phyloP scores from a whole-genome alignment of 1,284 basidiomycete genomes.

The Mycocalia duriaeana region DNA sequence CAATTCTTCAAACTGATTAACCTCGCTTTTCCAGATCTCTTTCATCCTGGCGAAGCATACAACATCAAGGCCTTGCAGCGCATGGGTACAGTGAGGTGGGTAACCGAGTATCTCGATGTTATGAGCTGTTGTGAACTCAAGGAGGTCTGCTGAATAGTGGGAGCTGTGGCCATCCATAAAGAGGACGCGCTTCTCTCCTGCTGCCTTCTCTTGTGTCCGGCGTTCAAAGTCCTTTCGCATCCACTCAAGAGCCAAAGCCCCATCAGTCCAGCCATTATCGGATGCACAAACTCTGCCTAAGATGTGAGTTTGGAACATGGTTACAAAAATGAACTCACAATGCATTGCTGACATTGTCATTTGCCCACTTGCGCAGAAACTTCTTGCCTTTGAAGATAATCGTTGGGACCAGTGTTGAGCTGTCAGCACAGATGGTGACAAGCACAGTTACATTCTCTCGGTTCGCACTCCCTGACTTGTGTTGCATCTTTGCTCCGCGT shows the following conservation, averaged over 20 bases:
- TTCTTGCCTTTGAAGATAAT: conserved; percentile 33
- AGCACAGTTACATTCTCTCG: conserved; percentile 22
- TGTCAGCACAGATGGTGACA: conserved; percentile 16
- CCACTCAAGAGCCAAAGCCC: conserved; percentile 24
- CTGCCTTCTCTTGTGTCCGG: conserved; percentile 28
- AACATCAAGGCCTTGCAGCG: conserved; percentile 34
- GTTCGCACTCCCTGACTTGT: conserved; percentile 20
- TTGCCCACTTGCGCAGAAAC: conserved; percentile 25
- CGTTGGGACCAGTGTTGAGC: conserved; percentile 7
- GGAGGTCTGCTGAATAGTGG: conserved; percentile 28
- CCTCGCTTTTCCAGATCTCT: conserved; percentile 15
- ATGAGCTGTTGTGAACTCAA: conserved; percentile 23
- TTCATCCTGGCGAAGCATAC: conserved; percentile 29
- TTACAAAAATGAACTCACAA: conserved; percentile 18
- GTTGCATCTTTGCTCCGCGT: conserved; percentile 18
- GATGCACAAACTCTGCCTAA: conserved; percentile 11
- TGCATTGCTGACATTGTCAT: conserved; percentile 28
- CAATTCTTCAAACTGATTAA: conserved; percentile 13
- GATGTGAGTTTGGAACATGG: not conserved
- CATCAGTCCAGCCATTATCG: conserved; percentile 25
- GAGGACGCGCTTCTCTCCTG: conserved; percentile 21
- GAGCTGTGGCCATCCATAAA: conserved; percentile 37
- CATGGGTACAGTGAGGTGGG: conserved; percentile 37
- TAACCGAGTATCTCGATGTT: conserved; percentile 33
- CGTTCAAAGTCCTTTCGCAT: conserved; percentile 29